Conservation (phyloP, 352 stramenopile species). For the Phytophthora cactorum region DNA sequence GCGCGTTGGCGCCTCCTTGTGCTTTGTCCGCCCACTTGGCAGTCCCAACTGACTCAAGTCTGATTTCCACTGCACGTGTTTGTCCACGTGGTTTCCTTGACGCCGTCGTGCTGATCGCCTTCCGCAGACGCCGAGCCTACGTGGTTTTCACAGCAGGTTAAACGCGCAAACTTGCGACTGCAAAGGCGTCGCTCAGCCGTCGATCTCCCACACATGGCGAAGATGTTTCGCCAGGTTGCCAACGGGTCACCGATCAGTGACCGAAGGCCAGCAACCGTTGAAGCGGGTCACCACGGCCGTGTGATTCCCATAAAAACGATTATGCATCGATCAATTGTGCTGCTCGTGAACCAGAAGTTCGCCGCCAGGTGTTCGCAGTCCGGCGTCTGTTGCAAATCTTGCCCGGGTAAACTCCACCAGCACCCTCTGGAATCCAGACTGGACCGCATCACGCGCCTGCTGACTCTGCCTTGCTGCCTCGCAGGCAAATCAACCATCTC, state of each 20-base stretch:
- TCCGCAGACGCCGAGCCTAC: conserved; percentile 21
- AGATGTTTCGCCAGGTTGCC: not conserved
- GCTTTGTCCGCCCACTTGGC: conserved; percentile 14
- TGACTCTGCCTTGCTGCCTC: conserved; percentile 13
- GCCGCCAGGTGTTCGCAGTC: conserved; percentile 21
- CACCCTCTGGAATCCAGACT: conserved; percentile 2
- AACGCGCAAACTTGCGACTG: conserved; percentile 19
- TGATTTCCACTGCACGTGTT: not conserved
- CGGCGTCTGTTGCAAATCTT: conserved; percentile 23
- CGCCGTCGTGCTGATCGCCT: conserved; percentile 17
- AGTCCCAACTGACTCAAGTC: conserved; percentile 2
- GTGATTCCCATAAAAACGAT: conserved; percentile 23
- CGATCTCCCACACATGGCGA: not conserved
- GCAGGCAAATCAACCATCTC: conserved; percentile 9
- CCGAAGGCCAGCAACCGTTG: not conserved
- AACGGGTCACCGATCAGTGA: too few relatives aligned
- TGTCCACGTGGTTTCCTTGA: not conserved
- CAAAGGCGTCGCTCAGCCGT: conserved; percentile 8
- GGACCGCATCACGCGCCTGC: conserved; percentile 3
- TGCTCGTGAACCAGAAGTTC: conserved; percentile 28
- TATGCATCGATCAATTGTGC: conserved; percentile 23
- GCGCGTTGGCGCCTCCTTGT: too few relatives aligned
- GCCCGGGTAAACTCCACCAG: conserved; percentile 2
- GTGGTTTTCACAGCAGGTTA: conserved; percentile 24
- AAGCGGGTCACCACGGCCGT: not conserved